These are phyloP conservation scores for Microbotryum scabiosae DNA, from an alignment of 1,284 basidiomycete genomes.

Conservation along the genomic window DNA sequence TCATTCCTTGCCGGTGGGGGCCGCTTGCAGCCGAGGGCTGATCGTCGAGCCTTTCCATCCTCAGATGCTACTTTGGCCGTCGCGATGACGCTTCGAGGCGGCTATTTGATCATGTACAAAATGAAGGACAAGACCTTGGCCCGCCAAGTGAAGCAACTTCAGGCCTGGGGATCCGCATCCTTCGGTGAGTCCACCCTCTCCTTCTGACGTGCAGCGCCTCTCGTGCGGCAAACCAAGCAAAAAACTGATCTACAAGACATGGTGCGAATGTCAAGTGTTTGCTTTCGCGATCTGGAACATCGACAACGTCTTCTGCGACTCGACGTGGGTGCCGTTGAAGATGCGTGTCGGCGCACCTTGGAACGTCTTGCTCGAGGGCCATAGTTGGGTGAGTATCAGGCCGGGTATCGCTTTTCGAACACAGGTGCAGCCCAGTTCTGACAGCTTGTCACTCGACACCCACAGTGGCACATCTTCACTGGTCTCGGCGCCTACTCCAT, in stretches of 20 bases:
- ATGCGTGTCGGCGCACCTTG: not conserved
- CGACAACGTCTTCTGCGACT: not conserved
- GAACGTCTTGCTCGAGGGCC: not conserved
- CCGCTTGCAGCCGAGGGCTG: too few species aligned
- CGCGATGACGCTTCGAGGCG: not conserved
- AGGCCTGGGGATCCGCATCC: too few species aligned
- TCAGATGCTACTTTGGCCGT: not conserved
- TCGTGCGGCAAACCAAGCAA: too few species aligned
- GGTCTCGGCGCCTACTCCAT: not conserved
- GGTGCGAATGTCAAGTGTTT: too few species aligned
- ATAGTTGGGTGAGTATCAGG: not conserved
- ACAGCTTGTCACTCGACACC: not conserved
- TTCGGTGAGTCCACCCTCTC: too few species aligned
- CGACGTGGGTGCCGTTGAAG: not conserved
- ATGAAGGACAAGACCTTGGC: not conserved
- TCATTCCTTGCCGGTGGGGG: too few species aligned
- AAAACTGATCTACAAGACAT: too few species aligned
- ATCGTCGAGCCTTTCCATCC: too few species aligned
- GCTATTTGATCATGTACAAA: conserved; percentile 1
- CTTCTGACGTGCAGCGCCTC: too few species aligned
- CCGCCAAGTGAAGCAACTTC: too few species aligned
- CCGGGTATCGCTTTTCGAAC: not conserved
- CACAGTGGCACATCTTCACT: conserved; percentile 1
- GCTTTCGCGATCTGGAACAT: conserved; percentile 2
- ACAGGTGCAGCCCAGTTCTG: not conserved